These are phyloP conservation scores for Saksenaea oblongispora DNA, from an alignment of 371 early-diverging fungal genomes.

Conservation along the genomic window DNA sequence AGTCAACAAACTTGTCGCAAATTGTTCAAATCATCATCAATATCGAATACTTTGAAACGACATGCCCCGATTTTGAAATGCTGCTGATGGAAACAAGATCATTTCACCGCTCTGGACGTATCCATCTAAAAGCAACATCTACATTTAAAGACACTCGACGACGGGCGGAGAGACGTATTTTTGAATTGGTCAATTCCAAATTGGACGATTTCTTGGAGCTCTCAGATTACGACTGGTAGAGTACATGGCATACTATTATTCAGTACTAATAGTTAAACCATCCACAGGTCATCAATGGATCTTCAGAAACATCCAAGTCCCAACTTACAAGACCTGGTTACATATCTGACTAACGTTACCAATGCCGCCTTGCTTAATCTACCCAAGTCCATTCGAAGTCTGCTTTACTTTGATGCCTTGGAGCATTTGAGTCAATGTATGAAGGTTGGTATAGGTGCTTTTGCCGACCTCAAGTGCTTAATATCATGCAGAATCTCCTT, in stretches of 20 bases:
- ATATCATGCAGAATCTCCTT: constrained; percentile 50
- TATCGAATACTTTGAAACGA: constrained; percentile 77
- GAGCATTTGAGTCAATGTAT: constrained; percentile 70
- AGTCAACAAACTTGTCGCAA: constrained; percentile 69
- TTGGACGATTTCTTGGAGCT: constrained; percentile 80
- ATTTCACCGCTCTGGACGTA: constrained; percentile 56
- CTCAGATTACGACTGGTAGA: constrained; percentile 83
- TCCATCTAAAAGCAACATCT: constrained; percentile 69
- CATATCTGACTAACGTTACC: constrained; percentile 70
- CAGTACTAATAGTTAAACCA: neutral
- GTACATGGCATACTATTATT: neutral
- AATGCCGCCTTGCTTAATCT: constrained; percentile 72
- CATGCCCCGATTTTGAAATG: constrained; percentile 79
- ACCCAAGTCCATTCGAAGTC: constrained; percentile 66
- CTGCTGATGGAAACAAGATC: constrained; percentile 70
- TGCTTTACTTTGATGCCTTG: constrained; percentile 76
- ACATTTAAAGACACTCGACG: constrained; percentile 74
- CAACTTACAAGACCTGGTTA: constrained; percentile 73
- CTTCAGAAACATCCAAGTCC: constrained; percentile 57
- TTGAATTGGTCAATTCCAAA: constrained; percentile 79
- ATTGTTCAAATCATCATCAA: constrained; percentile 86
- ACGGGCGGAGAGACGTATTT: constrained; percentile 79
- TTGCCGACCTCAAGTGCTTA: neutral
- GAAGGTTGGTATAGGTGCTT: constrained; percentile 40
- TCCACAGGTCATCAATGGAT: constrained; percentile 37